phyloP scores from a whole-genome alignment of 768 basidiomycete genomes.

The Amanita exitialis region DNA sequence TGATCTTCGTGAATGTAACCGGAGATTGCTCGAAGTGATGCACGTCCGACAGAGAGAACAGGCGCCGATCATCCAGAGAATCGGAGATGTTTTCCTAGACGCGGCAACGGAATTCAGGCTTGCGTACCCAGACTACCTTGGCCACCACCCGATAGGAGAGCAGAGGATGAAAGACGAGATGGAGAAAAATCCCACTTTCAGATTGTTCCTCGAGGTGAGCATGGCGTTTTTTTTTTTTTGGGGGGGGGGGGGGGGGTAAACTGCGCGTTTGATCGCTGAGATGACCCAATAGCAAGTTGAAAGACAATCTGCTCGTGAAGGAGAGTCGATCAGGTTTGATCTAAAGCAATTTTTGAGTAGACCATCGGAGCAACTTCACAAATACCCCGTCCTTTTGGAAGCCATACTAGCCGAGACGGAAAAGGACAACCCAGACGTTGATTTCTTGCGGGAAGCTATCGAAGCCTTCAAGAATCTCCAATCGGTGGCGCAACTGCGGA shows the following conservation, averaged over 20 bases:
- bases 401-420: slow-evolving; percentile 81
- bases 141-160: slow-evolving; percentile 78
- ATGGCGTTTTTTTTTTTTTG: background rate
- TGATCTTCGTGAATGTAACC: slow-evolving; percentile 74
- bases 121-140: slow-evolving; percentile 81
- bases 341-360: slow-evolving; percentile 73
- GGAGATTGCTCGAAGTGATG: slow-evolving; percentile 72
- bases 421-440: slow-evolving; percentile 71
- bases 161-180: slow-evolving; percentile 80
- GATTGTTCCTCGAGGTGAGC: slow-evolving; percentile 77
- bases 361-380: slow-evolving; percentile 77
- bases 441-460: slow-evolving; percentile 73
- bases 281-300: slow-evolving; percentile 28
- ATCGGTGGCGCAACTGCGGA: slow-evolving; percentile 69
- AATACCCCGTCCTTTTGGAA: slow-evolving; percentile 78
- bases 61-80: slow-evolving; percentile 66
- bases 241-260: too few relatives aligned
- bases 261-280: background rate
- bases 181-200: slow-evolving; percentile 74
- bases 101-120: slow-evolving; percentile 82
- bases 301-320: slow-evolving; percentile 24
- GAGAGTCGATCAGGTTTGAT: slow-evolving; percentile 38
- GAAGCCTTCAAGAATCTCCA: slow-evolving; percentile 76
- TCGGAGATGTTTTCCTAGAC: slow-evolving; percentile 84
- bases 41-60: slow-evolving; percentile 83